Conservation (phyloP, 148 eudicot species). For the Oxyria digyna region DNA sequence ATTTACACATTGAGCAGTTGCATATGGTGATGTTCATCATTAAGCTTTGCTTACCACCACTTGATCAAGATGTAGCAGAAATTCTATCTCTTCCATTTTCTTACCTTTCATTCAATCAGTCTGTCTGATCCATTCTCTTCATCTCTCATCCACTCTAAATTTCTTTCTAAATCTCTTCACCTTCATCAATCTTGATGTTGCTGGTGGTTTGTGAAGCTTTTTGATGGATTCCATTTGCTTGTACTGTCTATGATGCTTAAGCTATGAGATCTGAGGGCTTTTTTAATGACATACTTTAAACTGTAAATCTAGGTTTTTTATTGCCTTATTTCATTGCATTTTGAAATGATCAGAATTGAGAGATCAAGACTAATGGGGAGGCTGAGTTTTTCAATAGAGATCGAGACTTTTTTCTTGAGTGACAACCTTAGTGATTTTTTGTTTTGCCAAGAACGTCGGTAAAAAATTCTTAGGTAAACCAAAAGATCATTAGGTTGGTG, state of each 20-base stretch:
- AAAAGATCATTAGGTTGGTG: no score
- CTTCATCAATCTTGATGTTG: not conserved
- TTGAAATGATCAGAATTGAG: no score
- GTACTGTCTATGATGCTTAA: not conserved
- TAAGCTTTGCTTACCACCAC: not conserved
- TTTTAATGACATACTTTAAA: no score
- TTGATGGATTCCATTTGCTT: not conserved
- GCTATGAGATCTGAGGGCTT: conserved; percentile 3
- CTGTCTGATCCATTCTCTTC: not conserved
- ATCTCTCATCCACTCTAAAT: not conserved
- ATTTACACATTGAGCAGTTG: not conserved
- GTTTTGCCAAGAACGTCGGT: no score
- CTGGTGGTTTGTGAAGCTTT: not conserved
- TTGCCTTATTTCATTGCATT: no score
- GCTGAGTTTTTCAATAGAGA: no score
- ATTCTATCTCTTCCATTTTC: not conserved
- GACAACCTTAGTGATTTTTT: no score
- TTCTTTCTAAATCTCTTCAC: not conserved
- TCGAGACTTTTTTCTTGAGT: no score
- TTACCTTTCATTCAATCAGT: not conserved
- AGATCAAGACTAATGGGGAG: no score
- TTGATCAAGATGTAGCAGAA: not conserved
- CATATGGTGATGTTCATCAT: not conserved
- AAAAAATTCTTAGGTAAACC: no score
- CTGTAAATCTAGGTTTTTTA: no score